These are phyloP conservation scores for Fusarium clavum DNA, from an alignment of 2,329 filamentous ascomycete genomes.

Conservation along the genomic window DNA sequence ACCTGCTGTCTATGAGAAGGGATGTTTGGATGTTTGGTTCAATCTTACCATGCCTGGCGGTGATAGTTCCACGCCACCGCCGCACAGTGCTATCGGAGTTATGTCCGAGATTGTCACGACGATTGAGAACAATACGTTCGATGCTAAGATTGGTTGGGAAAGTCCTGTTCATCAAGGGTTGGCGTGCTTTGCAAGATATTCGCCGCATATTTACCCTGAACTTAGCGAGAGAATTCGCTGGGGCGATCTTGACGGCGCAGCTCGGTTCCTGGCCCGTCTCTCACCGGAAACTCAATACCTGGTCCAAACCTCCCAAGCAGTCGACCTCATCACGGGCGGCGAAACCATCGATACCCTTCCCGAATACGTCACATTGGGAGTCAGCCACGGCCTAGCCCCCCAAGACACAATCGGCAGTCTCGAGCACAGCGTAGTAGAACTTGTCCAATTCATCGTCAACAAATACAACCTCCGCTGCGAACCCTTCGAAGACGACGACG, in stretches of 20 bases:
- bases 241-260: constrained; percentile 46
- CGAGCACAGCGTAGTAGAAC: background rate
- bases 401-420: constrained; percentile 17
- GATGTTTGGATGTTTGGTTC: constrained; percentile 67
- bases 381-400: constrained; percentile 63
- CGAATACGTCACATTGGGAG: constrained; percentile 64
- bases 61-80: constrained; percentile 67
- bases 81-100: constrained; percentile 76
- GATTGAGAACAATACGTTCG: constrained; percentile 68
- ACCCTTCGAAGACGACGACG: constrained; percentile 11
- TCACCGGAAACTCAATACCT: constrained; percentile 56
- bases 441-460: background rate
- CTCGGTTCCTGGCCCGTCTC: constrained; percentile 35
- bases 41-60: constrained; percentile 67
- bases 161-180: constrained; percentile 67
- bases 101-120: constrained; percentile 71
- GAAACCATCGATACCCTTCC: constrained; percentile 75
- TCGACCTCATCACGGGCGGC: constrained; percentile 70
- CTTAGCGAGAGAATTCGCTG: constrained; percentile 49
- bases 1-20: constrained; percentile 72
- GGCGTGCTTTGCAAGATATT: constrained; percentile 66
- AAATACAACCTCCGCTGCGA: background rate
- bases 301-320: constrained; percentile 69
- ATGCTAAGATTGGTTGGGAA: constrained; percentile 55
- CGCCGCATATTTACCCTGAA: constrained; percentile 59